Conservation (phyloP, 768 basidiomycete genomes). For the Naganishia onofrii region DNA sequence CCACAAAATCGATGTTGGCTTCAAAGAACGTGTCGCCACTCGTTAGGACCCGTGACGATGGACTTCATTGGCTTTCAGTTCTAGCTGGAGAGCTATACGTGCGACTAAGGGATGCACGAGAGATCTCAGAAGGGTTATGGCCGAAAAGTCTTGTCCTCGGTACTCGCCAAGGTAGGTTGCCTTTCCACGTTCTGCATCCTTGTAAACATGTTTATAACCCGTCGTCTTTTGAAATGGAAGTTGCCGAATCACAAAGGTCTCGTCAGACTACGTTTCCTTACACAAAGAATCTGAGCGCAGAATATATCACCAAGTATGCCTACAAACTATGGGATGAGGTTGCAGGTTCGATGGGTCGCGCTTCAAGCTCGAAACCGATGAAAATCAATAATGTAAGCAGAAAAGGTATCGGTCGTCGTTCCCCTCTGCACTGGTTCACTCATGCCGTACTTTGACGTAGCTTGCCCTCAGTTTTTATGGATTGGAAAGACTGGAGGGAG, state of each 20-base stretch:
- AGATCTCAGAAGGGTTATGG: constrained; percentile 72
- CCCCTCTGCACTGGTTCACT: neutral
- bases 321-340: constrained; percentile 84
- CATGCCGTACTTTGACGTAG: constrained; percentile 26
- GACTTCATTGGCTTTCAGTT: constrained; percentile 85
- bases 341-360: constrained; percentile 57
- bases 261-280: constrained; percentile 88
- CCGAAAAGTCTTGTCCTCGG: constrained; percentile 85
- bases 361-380: constrained; percentile 50
- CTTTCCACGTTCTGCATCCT: neutral
- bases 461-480: constrained; percentile 46
- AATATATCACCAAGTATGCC: constrained; percentile 70
- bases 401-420: neutral
- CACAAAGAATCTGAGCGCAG: constrained; percentile 67
- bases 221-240: constrained; percentile 51
- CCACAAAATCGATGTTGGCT: constrained; percentile 87
- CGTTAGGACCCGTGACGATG: constrained; percentile 70
- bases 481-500: constrained; percentile 54
- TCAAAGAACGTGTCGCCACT: constrained; percentile 88
- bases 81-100: constrained; percentile 85
- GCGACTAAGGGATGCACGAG: constrained; percentile 76
- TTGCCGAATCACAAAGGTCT: constrained; percentile 66
- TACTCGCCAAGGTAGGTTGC: constrained; percentile 63
- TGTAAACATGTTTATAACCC: neutral
- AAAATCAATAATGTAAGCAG: constrained; percentile 67